A percentile compares a stretch with the other conserved stretches of the same genome.
Conservation (phyloP, 306 rosid species). For the Dryas octopetala region DNA sequence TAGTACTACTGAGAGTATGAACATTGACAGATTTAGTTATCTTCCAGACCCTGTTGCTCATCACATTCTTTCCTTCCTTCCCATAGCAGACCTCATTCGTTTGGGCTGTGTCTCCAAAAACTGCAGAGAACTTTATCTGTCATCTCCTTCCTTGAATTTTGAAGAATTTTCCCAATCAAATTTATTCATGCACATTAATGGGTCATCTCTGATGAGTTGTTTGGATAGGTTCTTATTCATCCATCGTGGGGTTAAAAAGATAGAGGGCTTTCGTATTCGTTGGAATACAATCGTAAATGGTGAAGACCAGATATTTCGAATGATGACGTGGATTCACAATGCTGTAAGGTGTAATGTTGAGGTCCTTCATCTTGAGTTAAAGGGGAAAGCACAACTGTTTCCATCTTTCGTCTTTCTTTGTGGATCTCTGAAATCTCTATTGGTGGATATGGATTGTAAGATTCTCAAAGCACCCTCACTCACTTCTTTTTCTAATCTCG, state of each 20-base stretch:
- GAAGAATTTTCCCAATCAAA: neutral
- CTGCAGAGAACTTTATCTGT: neutral
- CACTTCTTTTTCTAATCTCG: neutral
- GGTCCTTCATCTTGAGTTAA: neutral
- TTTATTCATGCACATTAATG: neutral
- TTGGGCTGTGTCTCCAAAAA: neutral
- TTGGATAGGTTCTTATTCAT: neutral
- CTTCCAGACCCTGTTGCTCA: neutral
- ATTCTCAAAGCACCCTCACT: neutral
- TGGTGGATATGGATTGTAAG: neutral
- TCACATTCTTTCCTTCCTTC: neutral
- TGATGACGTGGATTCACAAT: neutral
- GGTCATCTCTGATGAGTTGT: neutral
- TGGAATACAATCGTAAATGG: neutral
- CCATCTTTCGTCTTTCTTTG: neutral
- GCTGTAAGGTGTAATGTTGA: constrained; percentile 4
- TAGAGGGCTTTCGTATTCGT: neutral
- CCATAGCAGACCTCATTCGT: neutral
- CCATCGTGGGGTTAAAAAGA: neutral
- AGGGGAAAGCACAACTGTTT: neutral
- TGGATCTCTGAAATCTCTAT: neutral
- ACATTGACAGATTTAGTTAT: neutral
- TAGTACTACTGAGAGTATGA: neutral
- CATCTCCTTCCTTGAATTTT: neutral
- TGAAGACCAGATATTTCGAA: neutral